phyloP scores from a whole-genome alignment of 306 rosid genomes.

The Pyrus bretschneideri region DNA sequence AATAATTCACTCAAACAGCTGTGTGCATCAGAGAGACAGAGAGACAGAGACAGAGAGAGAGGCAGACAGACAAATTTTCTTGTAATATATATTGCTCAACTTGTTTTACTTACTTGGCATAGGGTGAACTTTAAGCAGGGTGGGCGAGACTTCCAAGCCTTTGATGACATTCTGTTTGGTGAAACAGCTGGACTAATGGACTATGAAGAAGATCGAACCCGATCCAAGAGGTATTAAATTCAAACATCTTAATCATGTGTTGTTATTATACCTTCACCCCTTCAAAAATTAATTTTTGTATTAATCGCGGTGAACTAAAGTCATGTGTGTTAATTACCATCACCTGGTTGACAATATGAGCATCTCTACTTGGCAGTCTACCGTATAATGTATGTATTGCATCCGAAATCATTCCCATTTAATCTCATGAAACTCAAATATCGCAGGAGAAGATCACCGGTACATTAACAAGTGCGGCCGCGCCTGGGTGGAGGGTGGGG shows the following conservation, averaged over 20 bases:
- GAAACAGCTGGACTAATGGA: constrained; percentile 12
- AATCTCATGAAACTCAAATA: not conserved
- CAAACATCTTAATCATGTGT: not conserved
- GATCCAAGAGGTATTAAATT: constrained; percentile 6
- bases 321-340: not conserved
- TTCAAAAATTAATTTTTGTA: not conserved
- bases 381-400: not conserved
- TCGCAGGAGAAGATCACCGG: constrained; percentile 16
- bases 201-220: constrained; percentile 13
- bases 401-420: not conserved
- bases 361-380: not conserved
- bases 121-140: constrained; percentile 1
- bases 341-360: not conserved
- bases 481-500: not conserved
- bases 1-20: not conserved
- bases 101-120: not conserved
- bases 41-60: too few relatives aligned
- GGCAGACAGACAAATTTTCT: not conserved
- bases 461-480: not conserved
- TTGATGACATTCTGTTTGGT: constrained; percentile 9
- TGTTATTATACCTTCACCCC: not conserved
- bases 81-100: not conserved
- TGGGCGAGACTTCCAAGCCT: constrained; percentile 4
- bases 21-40: not conserved
- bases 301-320: not conserved